phyloP scores from a whole-genome alignment of 257 asterid species.

The Thymus quinquecostatus region DNA sequence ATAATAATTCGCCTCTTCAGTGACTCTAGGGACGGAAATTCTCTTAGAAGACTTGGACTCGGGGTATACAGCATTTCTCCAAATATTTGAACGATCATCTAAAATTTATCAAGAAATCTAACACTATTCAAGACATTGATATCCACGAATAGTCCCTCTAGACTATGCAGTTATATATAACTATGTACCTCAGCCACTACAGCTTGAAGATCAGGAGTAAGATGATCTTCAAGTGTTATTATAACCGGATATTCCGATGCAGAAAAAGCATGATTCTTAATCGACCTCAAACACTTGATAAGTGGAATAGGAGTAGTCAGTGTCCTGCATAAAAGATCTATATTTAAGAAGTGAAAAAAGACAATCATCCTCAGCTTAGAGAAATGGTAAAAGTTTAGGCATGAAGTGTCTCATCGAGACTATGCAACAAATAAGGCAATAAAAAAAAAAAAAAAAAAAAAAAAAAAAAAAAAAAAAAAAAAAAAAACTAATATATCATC shows the following conservation, averaged over 20 bases:
- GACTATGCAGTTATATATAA: not conserved
- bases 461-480: no score
- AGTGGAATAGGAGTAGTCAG: slow-evolving; percentile 74
- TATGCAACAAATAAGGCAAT: not conserved
- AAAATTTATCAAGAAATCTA: slow-evolving; percentile 33
- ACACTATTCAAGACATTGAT: slow-evolving; percentile 6
- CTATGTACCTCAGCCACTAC: slow-evolving; percentile 65
- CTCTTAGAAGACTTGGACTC: slow-evolving; percentile 46
- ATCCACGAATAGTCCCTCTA: not conserved
- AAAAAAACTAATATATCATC: no score
- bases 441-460: no score
- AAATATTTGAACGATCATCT: slow-evolving; percentile 83
- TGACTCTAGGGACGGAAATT: slow-evolving; percentile 73
- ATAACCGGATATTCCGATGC: slow-evolving; percentile 76
- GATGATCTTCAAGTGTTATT: slow-evolving; percentile 83
- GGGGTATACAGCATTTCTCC: slow-evolving; percentile 67
- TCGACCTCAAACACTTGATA: slow-evolving; percentile 75
- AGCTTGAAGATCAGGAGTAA: slow-evolving; percentile 71
- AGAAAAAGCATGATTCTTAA: slow-evolving; percentile 69
- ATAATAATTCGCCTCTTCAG: slow-evolving; percentile 56
- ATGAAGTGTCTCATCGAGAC: not conserved
- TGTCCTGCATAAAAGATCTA: slow-evolving; percentile 48
- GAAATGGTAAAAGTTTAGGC: not conserved
- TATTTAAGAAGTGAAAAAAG: slow-evolving; percentile 7
- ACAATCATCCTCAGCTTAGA: not conserved